These are phyloP conservation scores for Botryotinia narcissicola DNA, from an alignment of 2,329 filamentous ascomycete species.

Conservation along the genomic window DNA sequence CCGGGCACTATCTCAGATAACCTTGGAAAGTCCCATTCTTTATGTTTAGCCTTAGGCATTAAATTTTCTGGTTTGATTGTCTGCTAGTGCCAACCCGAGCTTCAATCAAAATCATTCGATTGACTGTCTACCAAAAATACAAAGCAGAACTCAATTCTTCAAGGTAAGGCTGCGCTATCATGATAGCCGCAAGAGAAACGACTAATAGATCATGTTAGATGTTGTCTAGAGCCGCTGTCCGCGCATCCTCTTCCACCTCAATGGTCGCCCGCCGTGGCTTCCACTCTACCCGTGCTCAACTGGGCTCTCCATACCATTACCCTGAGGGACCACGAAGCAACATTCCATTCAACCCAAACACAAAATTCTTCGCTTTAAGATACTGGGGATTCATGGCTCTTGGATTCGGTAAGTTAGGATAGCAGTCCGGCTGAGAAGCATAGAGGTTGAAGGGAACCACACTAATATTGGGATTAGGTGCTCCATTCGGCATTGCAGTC, in stretches of 20 bases:
- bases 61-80: constrained; percentile 2
- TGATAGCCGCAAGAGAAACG: neutral
- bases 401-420: constrained; percentile 48
- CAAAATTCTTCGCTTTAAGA: constrained; percentile 75
- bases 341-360: constrained; percentile 95
- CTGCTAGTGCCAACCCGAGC: constrained; percentile 21
- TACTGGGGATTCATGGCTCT: constrained; percentile 74
- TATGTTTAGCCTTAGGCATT: constrained; percentile 6
- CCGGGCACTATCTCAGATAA: constrained; percentile 8
- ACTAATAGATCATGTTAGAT: constrained; percentile 55
- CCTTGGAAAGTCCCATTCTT: constrained; percentile 3
- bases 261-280: constrained; percentile 87
- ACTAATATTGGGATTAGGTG: constrained; percentile 38
- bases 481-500: constrained; percentile 60
- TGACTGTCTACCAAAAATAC: constrained; percentile 13
- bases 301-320: constrained; percentile 95
- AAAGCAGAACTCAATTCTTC: constrained; percentile 24
- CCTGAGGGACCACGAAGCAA: constrained; percentile 93
- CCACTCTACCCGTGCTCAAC: constrained; percentile 81
- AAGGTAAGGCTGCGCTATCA: constrained; percentile 4
- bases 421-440: neutral
- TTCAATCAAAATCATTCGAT: constrained; percentile 29
- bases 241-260: constrained; percentile 59
- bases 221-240: constrained; percentile 69
- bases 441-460: constrained; percentile 1